Evolutionary conservation across 225 moss, liverwort and hornwort genomes (phyloP), one percentile per base, ranked within the genome.

Genomic region (Physcomitrellopsis africana): DNA sequence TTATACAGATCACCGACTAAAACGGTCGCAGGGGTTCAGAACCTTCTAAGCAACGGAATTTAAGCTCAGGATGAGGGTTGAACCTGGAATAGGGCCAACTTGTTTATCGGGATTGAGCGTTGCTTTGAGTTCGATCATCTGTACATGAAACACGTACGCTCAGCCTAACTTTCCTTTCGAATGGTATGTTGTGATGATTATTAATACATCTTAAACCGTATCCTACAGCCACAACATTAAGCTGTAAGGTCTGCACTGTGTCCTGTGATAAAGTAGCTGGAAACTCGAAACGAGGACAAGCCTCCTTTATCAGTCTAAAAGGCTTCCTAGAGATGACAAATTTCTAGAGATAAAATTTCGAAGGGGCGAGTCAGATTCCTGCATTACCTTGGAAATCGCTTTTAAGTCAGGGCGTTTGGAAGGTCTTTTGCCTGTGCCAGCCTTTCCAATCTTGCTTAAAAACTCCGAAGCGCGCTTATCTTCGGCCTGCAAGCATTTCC

Each of bases 391-490:
- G 7, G 81, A 69, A 48, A 86, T 79, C 8, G 89, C 89, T 79
- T 89, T 89, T 72, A 89, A 60, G 63, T 89, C 89, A 14, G 89
- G 89, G n/a, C 89, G 76, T 75, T 86, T 89, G 23, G 89, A 89
- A 32, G 86, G 85, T 54, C 83, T 79, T 70, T 85, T 85, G 11
- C 84, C 84, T 2, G 41, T 43, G 44, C 86, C 86, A 27, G 80
- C 58, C 75, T 78, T 70, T 53, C 64, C 74, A 12, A 82, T 88
- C 46, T 76, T 83, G 1, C 69, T 68, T 1, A 85, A 72, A 11
- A 51, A 69, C 64, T 79, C 83, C 55, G 63, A 46, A 1, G 81
- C 85, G 63, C 89, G 83, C 77, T 86, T 89, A 63, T 89, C 79
- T 65, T 89, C 89, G 3, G 63, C 68, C 89, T 89, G 68, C 70